Conservation (phyloP, 2,329 filamentous ascomycete species). For the Cladophialophora exuberans region DNA sequence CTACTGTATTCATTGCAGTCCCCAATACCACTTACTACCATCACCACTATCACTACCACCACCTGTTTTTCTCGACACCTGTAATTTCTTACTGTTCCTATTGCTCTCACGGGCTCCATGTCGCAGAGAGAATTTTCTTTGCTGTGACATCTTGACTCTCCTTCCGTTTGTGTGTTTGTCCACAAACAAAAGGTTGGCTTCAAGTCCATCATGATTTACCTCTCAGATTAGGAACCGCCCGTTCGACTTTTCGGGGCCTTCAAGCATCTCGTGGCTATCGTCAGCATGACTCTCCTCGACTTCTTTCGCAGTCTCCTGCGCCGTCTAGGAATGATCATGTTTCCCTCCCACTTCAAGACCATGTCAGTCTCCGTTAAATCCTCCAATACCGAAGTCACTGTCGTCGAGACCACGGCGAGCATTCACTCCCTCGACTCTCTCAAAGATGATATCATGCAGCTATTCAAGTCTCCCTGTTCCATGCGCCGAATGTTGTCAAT, state of each 20-base stretch:
- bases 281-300: constrained; percentile 28
- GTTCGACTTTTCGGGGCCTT: constrained; percentile 1
- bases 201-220: constrained; percentile 20
- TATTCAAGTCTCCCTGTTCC: constrained; percentile 40
- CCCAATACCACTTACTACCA: neutral
- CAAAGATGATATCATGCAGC: constrained; percentile 39
- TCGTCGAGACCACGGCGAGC: constrained; percentile 21
- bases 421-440: constrained; percentile 39
- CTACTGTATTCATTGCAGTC: neutral
- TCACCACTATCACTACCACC: constrained; percentile 21
- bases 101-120: constrained; percentile 13
- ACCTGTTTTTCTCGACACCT: constrained; percentile 3
- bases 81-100: constrained; percentile 1
- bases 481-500: constrained; percentile 42
- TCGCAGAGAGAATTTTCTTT: constrained; percentile 17
- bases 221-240: constrained; percentile 14
- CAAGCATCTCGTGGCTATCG: neutral
- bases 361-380: constrained; percentile 24
- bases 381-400: constrained; percentile 21
- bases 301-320: constrained; percentile 32
- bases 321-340: constrained; percentile 44
- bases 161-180: neutral
- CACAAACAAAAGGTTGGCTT: constrained; percentile 21
- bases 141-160: constrained; percentile 19
- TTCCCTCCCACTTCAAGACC: constrained; percentile 38